These are phyloP conservation scores for Fusarium sp. DNA, from an alignment of 2,329 filamentous ascomycete species.

Conservation along the genomic window DNA sequence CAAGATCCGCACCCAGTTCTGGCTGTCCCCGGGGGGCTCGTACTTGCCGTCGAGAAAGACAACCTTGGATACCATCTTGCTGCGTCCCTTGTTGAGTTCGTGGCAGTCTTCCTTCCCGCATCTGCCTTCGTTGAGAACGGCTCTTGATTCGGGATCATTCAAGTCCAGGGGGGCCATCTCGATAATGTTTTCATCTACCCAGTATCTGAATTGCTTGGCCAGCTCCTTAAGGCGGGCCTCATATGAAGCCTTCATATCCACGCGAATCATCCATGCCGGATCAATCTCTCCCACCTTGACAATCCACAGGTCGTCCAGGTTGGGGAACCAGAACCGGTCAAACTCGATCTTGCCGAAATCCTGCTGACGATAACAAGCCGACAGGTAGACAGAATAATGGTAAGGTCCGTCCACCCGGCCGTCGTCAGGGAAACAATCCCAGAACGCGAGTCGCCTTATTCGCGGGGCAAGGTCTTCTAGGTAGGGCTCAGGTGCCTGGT, in stretches of 20 bases:
- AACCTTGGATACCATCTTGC: conserved; percentile 58
- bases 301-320: conserved; percentile 57
- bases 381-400: conserved; percentile 56
- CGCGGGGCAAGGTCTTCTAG: conserved; percentile 54
- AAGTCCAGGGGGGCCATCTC: conserved; percentile 56
- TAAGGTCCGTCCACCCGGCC: conserved; percentile 53
- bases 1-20: conserved; percentile 53
- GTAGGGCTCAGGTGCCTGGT: conserved; percentile 51
- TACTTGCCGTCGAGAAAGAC: conserved; percentile 56
- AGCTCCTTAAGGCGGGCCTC: conserved; percentile 51
- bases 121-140: conserved; percentile 54
- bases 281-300: conserved; percentile 59
- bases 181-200: conserved; percentile 57
- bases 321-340: conserved; percentile 58
- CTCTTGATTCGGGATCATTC: conserved; percentile 53
- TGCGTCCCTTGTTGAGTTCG: conserved; percentile 54
- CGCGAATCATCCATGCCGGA: conserved; percentile 54
- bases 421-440: conserved; percentile 60
- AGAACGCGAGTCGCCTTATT: conserved; percentile 56
- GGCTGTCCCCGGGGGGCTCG: conserved; percentile 41
- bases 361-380: conserved; percentile 51
- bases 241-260: conserved; percentile 51
- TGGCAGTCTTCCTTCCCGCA: conserved; percentile 56
- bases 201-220: conserved; percentile 58
- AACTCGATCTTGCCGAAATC: conserved; percentile 55